phyloP scores from a whole-genome alignment of 2,329 filamentous ascomycete species.

The Xylaria sp. region DNA sequence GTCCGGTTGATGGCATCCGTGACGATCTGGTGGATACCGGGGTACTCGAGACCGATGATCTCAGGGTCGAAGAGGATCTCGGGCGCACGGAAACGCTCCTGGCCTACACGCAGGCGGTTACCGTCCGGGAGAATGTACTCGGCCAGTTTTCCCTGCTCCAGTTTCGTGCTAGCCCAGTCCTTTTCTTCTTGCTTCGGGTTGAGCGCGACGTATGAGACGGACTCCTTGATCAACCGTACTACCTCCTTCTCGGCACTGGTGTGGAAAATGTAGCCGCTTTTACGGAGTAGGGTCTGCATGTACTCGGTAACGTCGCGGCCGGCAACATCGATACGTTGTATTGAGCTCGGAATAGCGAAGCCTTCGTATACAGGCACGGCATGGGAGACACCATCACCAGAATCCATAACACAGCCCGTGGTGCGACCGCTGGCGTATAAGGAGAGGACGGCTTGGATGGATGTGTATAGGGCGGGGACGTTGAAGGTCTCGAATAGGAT shows the following conservation, averaged over 20 bases:
- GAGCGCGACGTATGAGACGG: constrained; percentile 81
- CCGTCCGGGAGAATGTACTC: constrained; percentile 92
- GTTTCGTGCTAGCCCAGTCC: constrained; percentile 80
- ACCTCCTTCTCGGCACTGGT: constrained; percentile 99
- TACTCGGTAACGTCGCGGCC: constrained; percentile 95
- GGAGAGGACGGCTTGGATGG: constrained; percentile 93
- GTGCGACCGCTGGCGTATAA: constrained; percentile 94
- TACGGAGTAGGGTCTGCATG: constrained; percentile 82
- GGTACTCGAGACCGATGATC: constrained; percentile 93
- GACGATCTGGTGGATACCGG: constrained; percentile 94
- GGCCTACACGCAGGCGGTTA: constrained; percentile 83
- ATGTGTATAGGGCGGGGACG: constrained; percentile 91
- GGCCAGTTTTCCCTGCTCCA: constrained; percentile 69
- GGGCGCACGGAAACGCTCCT: constrained; percentile 90
- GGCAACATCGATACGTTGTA: constrained; percentile 91
- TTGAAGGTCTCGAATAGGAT: constrained; percentile 99
- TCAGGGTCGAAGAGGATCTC: constrained; percentile 98
- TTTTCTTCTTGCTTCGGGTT: constrained; percentile 95
- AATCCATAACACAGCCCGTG: constrained; percentile 91
- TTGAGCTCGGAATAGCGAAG: constrained; percentile 93
- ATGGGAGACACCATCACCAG: constrained; percentile 93
- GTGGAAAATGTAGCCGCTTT: constrained; percentile 91
- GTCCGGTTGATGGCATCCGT: constrained; percentile 93
- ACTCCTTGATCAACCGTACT: constrained; percentile 96
- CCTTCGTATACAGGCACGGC: constrained; percentile 97